Conservation (phyloP, 176 grass and related monocot species). For the Aegilops tauschii region DNA sequence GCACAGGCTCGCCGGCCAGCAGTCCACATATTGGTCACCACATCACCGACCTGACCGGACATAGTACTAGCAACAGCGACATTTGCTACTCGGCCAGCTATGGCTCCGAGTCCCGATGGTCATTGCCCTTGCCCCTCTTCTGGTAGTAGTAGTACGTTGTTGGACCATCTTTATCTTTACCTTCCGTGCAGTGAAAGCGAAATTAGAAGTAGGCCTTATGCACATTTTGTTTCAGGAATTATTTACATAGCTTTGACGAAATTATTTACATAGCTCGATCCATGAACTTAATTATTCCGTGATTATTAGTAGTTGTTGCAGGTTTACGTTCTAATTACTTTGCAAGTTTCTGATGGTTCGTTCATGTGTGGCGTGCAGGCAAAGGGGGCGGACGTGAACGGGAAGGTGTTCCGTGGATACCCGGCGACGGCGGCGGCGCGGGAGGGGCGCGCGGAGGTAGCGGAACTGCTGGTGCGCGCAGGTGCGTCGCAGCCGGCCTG, state of each 20-base stretch:
- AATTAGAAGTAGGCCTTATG: not conserved
- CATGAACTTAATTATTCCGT: not conserved
- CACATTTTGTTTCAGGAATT: not conserved
- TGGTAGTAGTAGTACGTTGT: not conserved
- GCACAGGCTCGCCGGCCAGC: not conserved
- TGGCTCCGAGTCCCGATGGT: not conserved
- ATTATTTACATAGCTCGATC: not conserved
- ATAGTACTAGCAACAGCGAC: constrained; percentile 39
- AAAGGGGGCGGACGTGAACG: constrained; percentile 87
- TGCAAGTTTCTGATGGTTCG: not conserved
- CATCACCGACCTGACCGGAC: constrained; percentile 37
- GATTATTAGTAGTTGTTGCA: not conserved
- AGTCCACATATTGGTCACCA: constrained; percentile 7
- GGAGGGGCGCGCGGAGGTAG: constrained; percentile 74
- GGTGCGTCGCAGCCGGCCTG: constrained; percentile 89
- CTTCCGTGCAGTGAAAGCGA: constrained; percentile 8
- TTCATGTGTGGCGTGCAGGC: constrained; percentile 37
- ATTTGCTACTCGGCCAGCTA: constrained; percentile 32
- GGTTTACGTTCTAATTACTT: not conserved
- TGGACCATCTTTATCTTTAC: not conserved
- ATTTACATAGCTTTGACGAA: not conserved
- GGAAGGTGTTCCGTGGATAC: constrained; percentile 76
- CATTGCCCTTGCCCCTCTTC: constrained; percentile 11
- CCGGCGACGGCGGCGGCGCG: constrained; percentile 74
- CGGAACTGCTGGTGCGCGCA: constrained; percentile 63